Evolutionary conservation across 176 grass and related monocot species (phyloP).

Genomic region (Stipa capillata): DNA sequence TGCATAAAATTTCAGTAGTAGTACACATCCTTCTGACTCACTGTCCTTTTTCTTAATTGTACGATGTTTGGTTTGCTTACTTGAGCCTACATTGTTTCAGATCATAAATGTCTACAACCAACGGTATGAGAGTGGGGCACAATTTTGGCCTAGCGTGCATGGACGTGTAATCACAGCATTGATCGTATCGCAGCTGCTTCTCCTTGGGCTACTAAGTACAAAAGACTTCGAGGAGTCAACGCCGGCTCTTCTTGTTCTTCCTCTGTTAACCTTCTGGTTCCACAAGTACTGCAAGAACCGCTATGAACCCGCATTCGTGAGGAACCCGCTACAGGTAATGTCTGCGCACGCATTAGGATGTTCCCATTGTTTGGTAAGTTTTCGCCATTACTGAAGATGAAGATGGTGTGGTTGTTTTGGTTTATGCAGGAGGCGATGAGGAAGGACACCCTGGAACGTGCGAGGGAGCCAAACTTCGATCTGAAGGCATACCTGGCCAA

Average conservation of each 20-base stretch:
- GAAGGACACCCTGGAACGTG: conserved; percentile 84
- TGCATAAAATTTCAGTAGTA: background rate
- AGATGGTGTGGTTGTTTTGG: background rate
- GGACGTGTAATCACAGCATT: conserved; percentile 60
- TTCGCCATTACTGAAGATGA: background rate
- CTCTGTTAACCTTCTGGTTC: conserved; percentile 78
- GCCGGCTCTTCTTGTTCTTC: conserved; percentile 68
- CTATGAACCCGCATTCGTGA: conserved; percentile 65
- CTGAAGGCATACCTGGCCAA: conserved; percentile 61
- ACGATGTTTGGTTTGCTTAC: background rate
- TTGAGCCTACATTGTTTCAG: conserved; percentile 16
- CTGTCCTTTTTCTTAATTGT: background rate
- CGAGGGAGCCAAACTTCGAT: conserved; percentile 80
- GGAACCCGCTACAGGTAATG: conserved; percentile 82
- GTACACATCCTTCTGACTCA: background rate
- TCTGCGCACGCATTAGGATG: background rate
- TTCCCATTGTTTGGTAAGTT: too few species aligned
- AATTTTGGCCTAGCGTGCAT: conserved; percentile 95
- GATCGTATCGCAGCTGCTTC: conserved; percentile 72
- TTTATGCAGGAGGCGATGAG: conserved; percentile 79
- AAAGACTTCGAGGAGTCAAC: conserved; percentile 43
- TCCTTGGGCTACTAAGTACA: conserved; percentile 80
- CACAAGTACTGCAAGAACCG: conserved; percentile 75
- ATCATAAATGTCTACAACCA: conserved; percentile 99
- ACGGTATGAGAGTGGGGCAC: conserved; percentile 72